Evolutionary conservation across 176 grass and related monocot species (phyloP), one percentile per base, ranked within the genome.

Genomic region (Otatea glauca): DNA sequence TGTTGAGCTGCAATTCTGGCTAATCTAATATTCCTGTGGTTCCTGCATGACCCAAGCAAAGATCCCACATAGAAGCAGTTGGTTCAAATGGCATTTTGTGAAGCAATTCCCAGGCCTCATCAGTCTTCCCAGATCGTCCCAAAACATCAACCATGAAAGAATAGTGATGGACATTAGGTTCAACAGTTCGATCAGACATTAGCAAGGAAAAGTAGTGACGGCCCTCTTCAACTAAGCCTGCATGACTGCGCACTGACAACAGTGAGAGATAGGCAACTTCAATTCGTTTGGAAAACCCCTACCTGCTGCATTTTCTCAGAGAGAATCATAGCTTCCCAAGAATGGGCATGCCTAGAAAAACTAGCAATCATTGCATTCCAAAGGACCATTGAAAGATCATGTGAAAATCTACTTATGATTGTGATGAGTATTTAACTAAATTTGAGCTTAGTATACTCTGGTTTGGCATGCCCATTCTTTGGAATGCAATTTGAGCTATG

Each of bases 71-170:
- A 29, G 29, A 29, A 29, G 29, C 29, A 29, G 29, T 29, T 29
- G 29, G 29, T 29, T 29, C 29, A 29, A 29, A 29, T 29, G 29
- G 29, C 29, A 91, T 85, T 88, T 85, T 85, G 21, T 76, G 74
- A 34, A 94, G 85, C 66, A 90, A 83, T 74, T 92, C 34, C 82
- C 85, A 88, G 32, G 90, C 90, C 75, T 94, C 29, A 29, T 86
- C 75, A 84, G 51, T 86, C 71, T 81, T 81, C 65, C 90, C 88
- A 43, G 82, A 87, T 85, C 82, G 39, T 42, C 90, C 90, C 54
- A 92, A 81, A 90, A 94, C 78, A 88, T 92, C 90, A 74, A 92
- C 43, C 85, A 92, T 92, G 38, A 83, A 94, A 78, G 90, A 94
- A 90, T 94, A 94, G 62, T 94, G 90, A 90, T 90, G 88, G 65